Base-by-base conservation (phyloP, 1,284 basidiomycete genomes). In the Earliella scabrosa region DNA sequence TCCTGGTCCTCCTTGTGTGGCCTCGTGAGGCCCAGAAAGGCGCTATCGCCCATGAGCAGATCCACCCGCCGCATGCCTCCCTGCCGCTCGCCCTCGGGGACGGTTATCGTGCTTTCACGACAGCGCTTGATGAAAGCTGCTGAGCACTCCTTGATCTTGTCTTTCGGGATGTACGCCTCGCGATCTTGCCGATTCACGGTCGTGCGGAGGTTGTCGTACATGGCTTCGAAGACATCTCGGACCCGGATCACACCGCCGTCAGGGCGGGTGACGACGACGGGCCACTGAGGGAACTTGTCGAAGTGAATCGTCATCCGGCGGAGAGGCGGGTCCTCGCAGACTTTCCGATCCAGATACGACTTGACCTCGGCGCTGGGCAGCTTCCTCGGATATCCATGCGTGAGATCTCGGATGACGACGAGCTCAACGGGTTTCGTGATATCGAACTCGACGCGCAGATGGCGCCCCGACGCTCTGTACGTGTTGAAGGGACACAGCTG, bases 151-250 rank as follows among this genome's bases (percentile, higher is more conserved):
- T 65, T 60, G 48, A 76, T 68, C 45, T 73, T 66, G n/a, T 54
- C 50, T 16, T 52, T 39, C 24, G 63, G 58, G 48, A 78, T 68
- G 50, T 57, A 65, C 44, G 67, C 58, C 4, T 54, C 58, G 47
- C 72, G 68, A 61, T 77, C 80, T 38, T 74, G 72, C 21, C 70
- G 68, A 2, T 79, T 82, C 62, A 86, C 68, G 14, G 72, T 70
- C 36, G 70, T 66, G 39, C 76, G 67, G 51, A 79, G 83, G 9
- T 75, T 69, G 38, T 79, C 73, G 63, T 81, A 77, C 20, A 87
- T 82, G 16, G 75, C 79, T 39, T 77, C 66, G 63, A 82, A 85
- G 27, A 87, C 75, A 53, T 87, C 85, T 16, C 77, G 68, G 62
- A 81, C 79, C 26, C 63, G 59, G 29, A 72, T 60, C 16, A 77